A percentile compares a stretch with the other conserved stretches of the same genome.
Evolutionary conservation across 495 filamentous ascomycete genomes (phyloP).

Genomic region (Sphaerosporella brunnea): DNA sequence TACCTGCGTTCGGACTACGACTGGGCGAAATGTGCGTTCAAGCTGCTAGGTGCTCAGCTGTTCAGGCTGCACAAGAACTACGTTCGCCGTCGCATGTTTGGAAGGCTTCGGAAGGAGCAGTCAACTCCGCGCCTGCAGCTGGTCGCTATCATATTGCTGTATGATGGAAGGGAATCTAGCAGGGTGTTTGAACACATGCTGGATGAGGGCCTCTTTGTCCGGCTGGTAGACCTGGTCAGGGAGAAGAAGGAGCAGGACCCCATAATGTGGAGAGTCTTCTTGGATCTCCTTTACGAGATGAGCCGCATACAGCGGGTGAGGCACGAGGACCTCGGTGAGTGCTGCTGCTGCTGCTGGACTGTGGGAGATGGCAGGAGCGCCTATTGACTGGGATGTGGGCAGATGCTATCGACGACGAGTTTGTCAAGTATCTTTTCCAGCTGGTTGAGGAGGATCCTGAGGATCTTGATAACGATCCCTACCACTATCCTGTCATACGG

Average conservation of each 20-base stretch:
- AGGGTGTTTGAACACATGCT: constrained; percentile 71
- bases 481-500: constrained; percentile 87
- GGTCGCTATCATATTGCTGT: constrained; percentile 72
- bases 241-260: constrained; percentile 42
- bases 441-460: constrained; percentile 80
- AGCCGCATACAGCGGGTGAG: constrained; percentile 73
- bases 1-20: constrained; percentile 74
- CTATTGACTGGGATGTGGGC: too few relatives aligned
- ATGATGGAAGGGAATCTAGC: constrained; percentile 69
- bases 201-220: constrained; percentile 61
- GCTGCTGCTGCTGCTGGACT: too few relatives aligned
- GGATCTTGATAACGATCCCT: constrained; percentile 70
- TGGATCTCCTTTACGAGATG: constrained; percentile 94
- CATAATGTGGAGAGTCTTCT: constrained; percentile 57
- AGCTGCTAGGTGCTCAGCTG: constrained; percentile 55
- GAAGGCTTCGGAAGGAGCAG: constrained; percentile 65
- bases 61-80: constrained; percentile 64
- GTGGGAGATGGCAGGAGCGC: too few relatives aligned
- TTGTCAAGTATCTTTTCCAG: constrained; percentile 65
- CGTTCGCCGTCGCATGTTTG: constrained; percentile 81
- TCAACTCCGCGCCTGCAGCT: constrained; percentile 52
- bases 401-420: constrained; percentile 53
- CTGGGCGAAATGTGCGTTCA: constrained; percentile 65
- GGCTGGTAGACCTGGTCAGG: constrained; percentile 67
- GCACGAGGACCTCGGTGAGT: constrained; percentile 51